These are phyloP conservation scores for Phaeosphaeriaceae sp. DNA, from an alignment of 2,329 filamentous ascomycete species.

Conservation along the genomic window DNA sequence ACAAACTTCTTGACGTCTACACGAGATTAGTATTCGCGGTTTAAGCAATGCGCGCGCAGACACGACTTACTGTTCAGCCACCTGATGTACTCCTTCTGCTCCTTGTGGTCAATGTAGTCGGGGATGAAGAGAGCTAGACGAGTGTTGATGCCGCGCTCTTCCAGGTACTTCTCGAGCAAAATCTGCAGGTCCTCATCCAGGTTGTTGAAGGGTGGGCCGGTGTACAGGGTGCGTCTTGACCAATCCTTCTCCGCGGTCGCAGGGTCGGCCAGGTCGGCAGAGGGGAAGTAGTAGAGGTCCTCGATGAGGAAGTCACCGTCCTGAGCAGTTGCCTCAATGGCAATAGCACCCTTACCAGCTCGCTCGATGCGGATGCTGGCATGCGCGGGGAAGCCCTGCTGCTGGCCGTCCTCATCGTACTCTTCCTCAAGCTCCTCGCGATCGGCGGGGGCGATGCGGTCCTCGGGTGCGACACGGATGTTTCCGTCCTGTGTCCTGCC, in stretches of 20 bases:
- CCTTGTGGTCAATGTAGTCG: slow-evolving; percentile 97
- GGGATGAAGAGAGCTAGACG: slow-evolving; percentile 88
- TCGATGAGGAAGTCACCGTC: slow-evolving; percentile 88
- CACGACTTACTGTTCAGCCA: slow-evolving; percentile 72
- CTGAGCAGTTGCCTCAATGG: slow-evolving; percentile 85
- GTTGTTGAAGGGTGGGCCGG: slow-evolving; percentile 90
- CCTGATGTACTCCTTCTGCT: slow-evolving; percentile 93
- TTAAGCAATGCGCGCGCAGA: neutral
- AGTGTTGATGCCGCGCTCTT: slow-evolving; percentile 90
- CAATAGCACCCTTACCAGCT: slow-evolving; percentile 80
- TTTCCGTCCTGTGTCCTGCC: slow-evolving; percentile 59
- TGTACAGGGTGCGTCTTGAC: slow-evolving; percentile 79
- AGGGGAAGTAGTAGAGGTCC: slow-evolving; percentile 86
- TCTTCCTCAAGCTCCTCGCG: slow-evolving; percentile 65
- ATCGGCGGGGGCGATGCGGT: slow-evolving; percentile 64
- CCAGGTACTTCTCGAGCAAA: slow-evolving; percentile 89
- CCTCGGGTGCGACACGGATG: slow-evolving; percentile 63
- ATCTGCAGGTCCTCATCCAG: slow-evolving; percentile 95
- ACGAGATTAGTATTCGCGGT: slow-evolving; percentile 23
- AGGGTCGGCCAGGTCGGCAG: slow-evolving; percentile 78
- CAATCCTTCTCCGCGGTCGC: slow-evolving; percentile 78
- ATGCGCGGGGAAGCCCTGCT: slow-evolving; percentile 74
- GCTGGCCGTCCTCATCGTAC: slow-evolving; percentile 60
- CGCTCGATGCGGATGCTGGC: slow-evolving; percentile 91
- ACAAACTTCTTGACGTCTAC: slow-evolving; percentile 84